Evolutionary conservation across 352 stramenopile species (phyloP).

Genomic region (Halophytophthora batemanensis): DNA sequence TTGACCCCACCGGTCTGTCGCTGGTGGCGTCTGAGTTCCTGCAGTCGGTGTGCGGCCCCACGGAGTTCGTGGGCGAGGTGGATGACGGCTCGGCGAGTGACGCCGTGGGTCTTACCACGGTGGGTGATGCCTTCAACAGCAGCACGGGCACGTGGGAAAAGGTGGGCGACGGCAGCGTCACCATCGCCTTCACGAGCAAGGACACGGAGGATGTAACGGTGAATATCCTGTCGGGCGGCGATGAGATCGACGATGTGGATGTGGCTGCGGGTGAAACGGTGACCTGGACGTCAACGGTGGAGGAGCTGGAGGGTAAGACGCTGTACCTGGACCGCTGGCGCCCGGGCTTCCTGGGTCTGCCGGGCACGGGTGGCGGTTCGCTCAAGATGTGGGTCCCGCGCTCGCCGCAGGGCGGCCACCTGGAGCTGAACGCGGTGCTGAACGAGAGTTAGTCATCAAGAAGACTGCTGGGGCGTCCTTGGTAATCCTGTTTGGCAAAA

Average conservation of each 20-base stretch:
- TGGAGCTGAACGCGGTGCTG: conserved; percentile 32
- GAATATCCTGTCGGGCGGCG: neutral
- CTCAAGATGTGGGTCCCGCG: conserved; percentile 41
- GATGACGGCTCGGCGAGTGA: conserved; percentile 10
- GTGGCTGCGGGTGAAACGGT: neutral
- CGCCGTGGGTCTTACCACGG: neutral
- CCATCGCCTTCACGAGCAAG: neutral
- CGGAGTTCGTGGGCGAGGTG: conserved; percentile 7
- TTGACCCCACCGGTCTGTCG: conserved; percentile 20
- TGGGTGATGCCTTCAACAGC: conserved; percentile 15
- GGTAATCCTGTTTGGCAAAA: too few species aligned
- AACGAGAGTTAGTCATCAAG: conserved; percentile 32
- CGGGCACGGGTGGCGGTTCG: conserved; percentile 43
- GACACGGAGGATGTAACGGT: conserved; percentile 3
- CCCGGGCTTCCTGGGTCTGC: conserved; percentile 33
- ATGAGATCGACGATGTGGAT: neutral
- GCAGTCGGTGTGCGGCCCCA: conserved; percentile 17
- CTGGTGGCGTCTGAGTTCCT: conserved; percentile 16
- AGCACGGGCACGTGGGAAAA: conserved; percentile 8
- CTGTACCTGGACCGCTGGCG: conserved; percentile 53
- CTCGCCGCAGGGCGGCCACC: conserved; percentile 14
- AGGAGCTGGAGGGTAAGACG: conserved; percentile 33
- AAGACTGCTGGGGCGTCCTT: too few species aligned
- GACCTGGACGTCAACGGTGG: conserved; percentile 9
- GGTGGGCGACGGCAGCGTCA: conserved; percentile 6